Conservation (phyloP, 371 early-diverging fungal genomes). For the Dinochytrium kinnereticum region DNA sequence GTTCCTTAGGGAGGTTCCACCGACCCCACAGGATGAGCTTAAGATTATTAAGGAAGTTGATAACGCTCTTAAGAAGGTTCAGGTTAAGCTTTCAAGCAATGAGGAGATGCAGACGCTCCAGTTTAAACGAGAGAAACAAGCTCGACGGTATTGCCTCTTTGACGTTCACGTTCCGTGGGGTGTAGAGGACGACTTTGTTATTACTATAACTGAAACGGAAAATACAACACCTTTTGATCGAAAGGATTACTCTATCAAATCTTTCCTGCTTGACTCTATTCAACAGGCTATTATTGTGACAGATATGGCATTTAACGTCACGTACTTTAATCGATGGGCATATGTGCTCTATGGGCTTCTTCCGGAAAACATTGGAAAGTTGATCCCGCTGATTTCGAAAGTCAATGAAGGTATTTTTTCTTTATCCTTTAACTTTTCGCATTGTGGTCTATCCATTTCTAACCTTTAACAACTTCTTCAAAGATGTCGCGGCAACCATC, state of each 20-base stretch:
- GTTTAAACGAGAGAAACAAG: background rate
- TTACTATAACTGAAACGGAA: background rate
- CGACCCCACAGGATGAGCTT: too few species aligned
- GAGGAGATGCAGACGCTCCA: background rate
- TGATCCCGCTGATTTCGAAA: background rate
- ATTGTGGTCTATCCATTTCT: too few species aligned
- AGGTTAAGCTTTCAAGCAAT: background rate
- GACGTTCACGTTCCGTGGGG: background rate
- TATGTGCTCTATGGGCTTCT: background rate
- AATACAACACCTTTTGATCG: constrained; percentile 1
- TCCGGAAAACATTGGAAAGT: constrained; percentile 3
- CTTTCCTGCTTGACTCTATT: constrained; percentile 3
- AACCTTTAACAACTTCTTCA: background rate
- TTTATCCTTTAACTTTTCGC: too few species aligned
- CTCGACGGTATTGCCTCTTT: background rate
- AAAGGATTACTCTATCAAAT: constrained; percentile 4
- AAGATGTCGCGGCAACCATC: background rate
- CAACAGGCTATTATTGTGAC: constrained; percentile 7
- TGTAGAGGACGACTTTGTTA: background rate
- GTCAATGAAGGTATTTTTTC: constrained; percentile 3
- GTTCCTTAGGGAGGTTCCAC: too few species aligned
- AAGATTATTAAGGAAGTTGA: background rate
- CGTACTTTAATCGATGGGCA: constrained; percentile 12
- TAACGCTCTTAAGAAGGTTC: background rate
- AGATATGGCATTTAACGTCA: constrained; percentile 5